Conservation (phyloP, 176 grass and related monocot genomes). For the Chrysopogon serrulatus region DNA sequence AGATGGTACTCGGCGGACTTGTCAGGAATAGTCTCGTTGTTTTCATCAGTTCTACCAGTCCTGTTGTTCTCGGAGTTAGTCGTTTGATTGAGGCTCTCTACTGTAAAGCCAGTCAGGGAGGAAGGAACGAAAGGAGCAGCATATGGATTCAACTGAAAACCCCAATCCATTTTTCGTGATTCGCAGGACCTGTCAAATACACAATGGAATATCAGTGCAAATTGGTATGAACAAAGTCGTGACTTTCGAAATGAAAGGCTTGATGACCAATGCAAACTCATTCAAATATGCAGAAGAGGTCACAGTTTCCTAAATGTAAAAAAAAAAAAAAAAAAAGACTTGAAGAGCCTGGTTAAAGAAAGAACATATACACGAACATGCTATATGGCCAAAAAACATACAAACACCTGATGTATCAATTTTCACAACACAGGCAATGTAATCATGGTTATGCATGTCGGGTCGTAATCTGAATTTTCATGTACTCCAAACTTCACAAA, state of each 20-base stretch:
- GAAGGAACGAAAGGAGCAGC: constrained; percentile 61
- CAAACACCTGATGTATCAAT: background rate
- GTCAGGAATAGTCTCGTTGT: constrained; percentile 8
- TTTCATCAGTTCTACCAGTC: background rate
- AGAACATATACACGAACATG: background rate
- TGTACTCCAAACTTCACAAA: background rate
- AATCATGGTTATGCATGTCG: background rate
- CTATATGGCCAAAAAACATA: background rate
- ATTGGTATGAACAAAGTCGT: background rate
- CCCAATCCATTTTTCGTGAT: constrained; percentile 8
- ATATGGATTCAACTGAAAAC: constrained; percentile 50
- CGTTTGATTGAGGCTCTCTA: background rate
- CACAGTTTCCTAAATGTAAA: background rate
- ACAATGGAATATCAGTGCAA: background rate
- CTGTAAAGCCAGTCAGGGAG: background rate
- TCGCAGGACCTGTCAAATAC: background rate
- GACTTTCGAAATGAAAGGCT: background rate
- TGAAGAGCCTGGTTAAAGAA: background rate
- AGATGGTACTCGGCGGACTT: constrained; percentile 39
- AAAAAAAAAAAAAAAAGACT: background rate
- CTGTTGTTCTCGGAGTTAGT: background rate
- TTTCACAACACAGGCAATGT: background rate
- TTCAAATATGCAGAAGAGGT: background rate
- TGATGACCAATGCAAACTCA: background rate
- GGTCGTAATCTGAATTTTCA: background rate